A percentile compares a stretch with the other conserved stretches of the same genome.
phyloP scores from a whole-genome alignment of 2,329 filamentous ascomycete species.

The Sphaerostilbella broomeana region DNA sequence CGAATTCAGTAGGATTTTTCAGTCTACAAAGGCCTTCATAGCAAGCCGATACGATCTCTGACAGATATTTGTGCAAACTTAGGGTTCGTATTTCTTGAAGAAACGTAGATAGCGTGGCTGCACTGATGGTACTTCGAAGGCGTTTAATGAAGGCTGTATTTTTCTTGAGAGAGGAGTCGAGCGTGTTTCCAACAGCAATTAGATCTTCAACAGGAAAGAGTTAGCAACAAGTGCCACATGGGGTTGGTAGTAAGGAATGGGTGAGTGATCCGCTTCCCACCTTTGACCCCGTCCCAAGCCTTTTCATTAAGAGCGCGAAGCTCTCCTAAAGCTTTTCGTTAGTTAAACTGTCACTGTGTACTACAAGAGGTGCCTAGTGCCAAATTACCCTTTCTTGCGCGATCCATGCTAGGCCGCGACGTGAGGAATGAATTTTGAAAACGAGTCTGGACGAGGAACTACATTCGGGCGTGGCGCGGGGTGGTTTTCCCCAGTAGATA shows the following conservation, averaged over 20 bases:
- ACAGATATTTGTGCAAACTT: slow-evolving; percentile 92
- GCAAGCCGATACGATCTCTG: slow-evolving; percentile 92
- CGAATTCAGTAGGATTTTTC: slow-evolving; percentile 85
- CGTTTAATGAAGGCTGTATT: slow-evolving; percentile 98
- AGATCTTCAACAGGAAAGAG: slow-evolving; percentile 49
- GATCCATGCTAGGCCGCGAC: slow-evolving; percentile 50
- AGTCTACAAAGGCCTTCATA: slow-evolving; percentile 90
- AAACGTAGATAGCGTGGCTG: slow-evolving; percentile 74
- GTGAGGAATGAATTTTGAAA: slow-evolving; percentile 18
- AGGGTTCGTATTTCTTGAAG: slow-evolving; percentile 83
- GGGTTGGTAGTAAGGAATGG: background rate
- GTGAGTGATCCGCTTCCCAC: slow-evolving; percentile 37
- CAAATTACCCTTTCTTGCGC: slow-evolving; percentile 54
- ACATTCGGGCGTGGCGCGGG: slow-evolving; percentile 39
- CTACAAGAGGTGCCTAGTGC: slow-evolving; percentile 3
- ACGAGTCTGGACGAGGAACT: slow-evolving; percentile 26
- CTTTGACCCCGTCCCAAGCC: slow-evolving; percentile 84
- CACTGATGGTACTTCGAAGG: slow-evolving; percentile 79
- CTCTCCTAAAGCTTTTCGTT: slow-evolving; percentile 56
- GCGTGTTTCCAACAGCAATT: slow-evolving; percentile 67
- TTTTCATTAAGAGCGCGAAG: slow-evolving; percentile 80
- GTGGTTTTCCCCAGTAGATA: slow-evolving; percentile 31
- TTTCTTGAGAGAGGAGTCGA: slow-evolving; percentile 95
- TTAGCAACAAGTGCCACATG: background rate
- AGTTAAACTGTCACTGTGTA: background rate